Conservation (phyloP, 2,329 filamentous ascomycete species). For the Cercospora janseana region DNA sequence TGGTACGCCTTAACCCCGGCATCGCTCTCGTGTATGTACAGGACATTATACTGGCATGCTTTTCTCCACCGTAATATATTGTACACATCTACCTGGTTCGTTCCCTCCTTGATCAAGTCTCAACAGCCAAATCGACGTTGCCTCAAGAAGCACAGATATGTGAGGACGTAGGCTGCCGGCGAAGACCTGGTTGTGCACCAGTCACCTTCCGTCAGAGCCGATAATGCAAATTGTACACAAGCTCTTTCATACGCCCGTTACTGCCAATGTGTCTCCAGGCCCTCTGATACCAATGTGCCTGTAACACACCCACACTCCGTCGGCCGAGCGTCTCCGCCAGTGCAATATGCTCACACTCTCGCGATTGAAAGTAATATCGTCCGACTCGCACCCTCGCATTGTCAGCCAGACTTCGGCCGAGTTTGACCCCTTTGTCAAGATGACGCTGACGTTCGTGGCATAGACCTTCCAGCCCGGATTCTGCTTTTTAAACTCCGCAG, state of each 20-base stretch:
- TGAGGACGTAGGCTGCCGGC: too few species aligned
- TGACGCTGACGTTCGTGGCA: slow-evolving; percentile 9
- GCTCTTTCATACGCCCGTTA: not conserved
- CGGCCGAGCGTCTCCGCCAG: slow-evolving; percentile 10
- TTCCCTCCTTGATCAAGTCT: too few species aligned
- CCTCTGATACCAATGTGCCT: slow-evolving; percentile 15
- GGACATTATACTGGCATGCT: not conserved
- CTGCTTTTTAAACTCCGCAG: slow-evolving; percentile 4
- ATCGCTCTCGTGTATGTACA: too few species aligned
- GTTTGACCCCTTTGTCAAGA: slow-evolving; percentile 14
- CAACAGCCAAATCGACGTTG: too few species aligned
- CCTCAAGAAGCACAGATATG: too few species aligned
- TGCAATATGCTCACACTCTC: slow-evolving; percentile 22
- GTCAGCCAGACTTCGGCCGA: slow-evolving; percentile 22
- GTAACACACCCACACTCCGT: slow-evolving; percentile 21
- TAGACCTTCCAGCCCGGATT: slow-evolving; percentile 18
- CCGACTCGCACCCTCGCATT: slow-evolving; percentile 9
- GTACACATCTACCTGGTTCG: too few species aligned
- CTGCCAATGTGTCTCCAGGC: slow-evolving; percentile 11
- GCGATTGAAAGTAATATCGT: slow-evolving; percentile 15
- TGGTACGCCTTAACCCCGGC: too few species aligned
- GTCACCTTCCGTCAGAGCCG: too few species aligned
- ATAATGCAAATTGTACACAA: not conserved
- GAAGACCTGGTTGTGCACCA: too few species aligned
- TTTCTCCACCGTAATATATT: too few species aligned